These are phyloP conservation scores for Amphichorda felina DNA, from an alignment of 2,329 filamentous ascomycete genomes.

Conservation along the genomic window DNA sequence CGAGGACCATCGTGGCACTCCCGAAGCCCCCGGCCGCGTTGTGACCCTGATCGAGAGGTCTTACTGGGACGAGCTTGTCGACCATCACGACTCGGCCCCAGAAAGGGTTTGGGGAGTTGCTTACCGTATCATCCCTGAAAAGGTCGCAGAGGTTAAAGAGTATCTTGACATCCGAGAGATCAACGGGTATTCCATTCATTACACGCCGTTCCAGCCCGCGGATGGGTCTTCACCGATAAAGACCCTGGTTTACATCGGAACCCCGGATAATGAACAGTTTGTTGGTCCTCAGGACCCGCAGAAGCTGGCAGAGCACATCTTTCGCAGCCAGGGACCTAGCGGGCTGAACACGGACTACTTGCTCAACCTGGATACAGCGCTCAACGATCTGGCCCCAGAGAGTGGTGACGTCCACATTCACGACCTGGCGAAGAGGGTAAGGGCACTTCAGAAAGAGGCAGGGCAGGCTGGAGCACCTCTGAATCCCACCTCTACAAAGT, in stretches of 20 bases:
- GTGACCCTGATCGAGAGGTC: constrained; percentile 80
- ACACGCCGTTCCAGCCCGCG: constrained; percentile 63
- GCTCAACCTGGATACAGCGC: constrained; percentile 62
- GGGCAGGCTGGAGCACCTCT: background rate
- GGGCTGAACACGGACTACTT: constrained; percentile 88
- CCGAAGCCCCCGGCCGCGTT: constrained; percentile 76
- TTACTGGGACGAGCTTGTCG: constrained; percentile 71
- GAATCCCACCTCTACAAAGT: no score
- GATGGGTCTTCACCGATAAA: constrained; percentile 27
- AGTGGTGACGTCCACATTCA: constrained; percentile 76
- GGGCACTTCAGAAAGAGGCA: constrained; percentile 32
- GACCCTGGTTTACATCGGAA: constrained; percentile 83
- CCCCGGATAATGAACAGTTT: constrained; percentile 88
- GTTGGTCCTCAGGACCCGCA: constrained; percentile 72
- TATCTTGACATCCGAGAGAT: constrained; percentile 97
- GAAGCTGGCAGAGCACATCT: constrained; percentile 69
- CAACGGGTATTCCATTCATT: constrained; percentile 92
- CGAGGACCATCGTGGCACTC: constrained; percentile 89
- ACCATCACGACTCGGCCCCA: constrained; percentile 48
- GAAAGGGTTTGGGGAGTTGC: constrained; percentile 82
- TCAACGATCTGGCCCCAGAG: constrained; percentile 60
- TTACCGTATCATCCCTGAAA: constrained; percentile 65
- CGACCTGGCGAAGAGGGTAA: constrained; percentile 65
- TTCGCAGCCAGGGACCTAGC: constrained; percentile 65
- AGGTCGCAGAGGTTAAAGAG: constrained; percentile 69